Evolutionary conservation across 1,284 basidiomycete species (phyloP), one percentile per base, ranked within the genome.

Genomic region (Thelephora terrestris): DNA sequence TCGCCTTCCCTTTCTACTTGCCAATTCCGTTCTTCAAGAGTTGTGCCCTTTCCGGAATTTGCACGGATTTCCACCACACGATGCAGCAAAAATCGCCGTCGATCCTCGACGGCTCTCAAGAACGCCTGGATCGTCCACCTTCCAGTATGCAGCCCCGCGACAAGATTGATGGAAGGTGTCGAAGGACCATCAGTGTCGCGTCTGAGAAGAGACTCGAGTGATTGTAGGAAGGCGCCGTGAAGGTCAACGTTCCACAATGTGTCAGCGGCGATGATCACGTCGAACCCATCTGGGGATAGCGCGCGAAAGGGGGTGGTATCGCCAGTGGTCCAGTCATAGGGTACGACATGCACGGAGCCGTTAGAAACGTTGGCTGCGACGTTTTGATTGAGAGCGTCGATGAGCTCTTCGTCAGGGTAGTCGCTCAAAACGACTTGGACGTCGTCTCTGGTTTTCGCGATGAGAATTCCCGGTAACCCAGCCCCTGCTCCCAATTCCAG

Each of bases 121-220:
- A 86, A 85, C 2, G 75, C 66, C 48, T 78, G 71, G 20, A 88
- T 68, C 2, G 81, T 78, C 55, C 81, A 85, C 47, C 81, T 64
- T 3, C 84, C 85, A 0, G 85, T 87, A 55, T 88, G 85, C 37
- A 87, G 56, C 0, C 85, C 85, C 1, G 80, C 81, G 10, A 87
- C 71, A 17, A 86, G 61, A 55, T 83, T 71, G 45, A 77, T 58
- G 25, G 25, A 27, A 9, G 25, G 9, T 4, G 25, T 5, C 25
- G 25, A 27, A 4, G 80, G 73, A 24, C 83, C 67, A 24, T 64
- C 52, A 0, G 61, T 42, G 7, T 64, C 59, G 45, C 61, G 71
- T 45, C 64, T 67, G 32, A 87, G 67, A 16, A 74, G 73, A 52
- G 55, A 48, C 38, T 62, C 61, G 6, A 87, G 64, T 2, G 79